Evolutionary conservation across 345 rosid genomes (phyloP), one percentile per base, ranked within the genome.

Genomic region (Punica granatum): DNA sequence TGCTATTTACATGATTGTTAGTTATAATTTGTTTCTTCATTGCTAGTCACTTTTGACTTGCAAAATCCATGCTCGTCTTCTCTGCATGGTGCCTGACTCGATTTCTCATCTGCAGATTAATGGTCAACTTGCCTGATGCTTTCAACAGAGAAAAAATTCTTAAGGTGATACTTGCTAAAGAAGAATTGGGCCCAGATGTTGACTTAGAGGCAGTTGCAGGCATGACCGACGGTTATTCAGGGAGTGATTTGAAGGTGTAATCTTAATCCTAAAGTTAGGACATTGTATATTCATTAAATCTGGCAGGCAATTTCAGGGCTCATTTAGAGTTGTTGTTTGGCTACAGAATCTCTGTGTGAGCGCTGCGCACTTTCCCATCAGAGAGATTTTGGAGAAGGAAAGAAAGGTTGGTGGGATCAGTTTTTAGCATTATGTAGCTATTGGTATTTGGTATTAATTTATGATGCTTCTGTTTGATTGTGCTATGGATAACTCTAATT

Each of bases 141-240:
- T 71, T 82, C 0, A 91, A 91, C 71, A 80, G 98, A 80, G 84
- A 84, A 36, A 95, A 87, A 73, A 95, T 95, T 72, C 64, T 95
- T n/a, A 75, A 80, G 64, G 97, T 95, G 31, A 88, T 95, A 66
- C 71, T 95, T 64, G 86, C 97, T 67, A 95, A 89, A 78, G 99
- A 91, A 75, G 99, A 94, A 68, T 76, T 94, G 72, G 77, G 85
- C 37, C 66, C 89, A 19, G 88, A 82, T 74, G 82, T 91, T 31
- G 88, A 89, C 70, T 74, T 91, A 65, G 98, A 82, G 82, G 90
- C 90, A 53, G 81, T 88, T 72, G 99, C 98, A 34, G 83, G 70
- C 64, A 89, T 94, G 97, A 85, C 98, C 18, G 92, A 89, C 68
- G 99, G 99, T 56, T 94, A 89, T 76, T 94, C 99, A 54, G 98